Base-by-base conservation (phyloP, 352 stramenopile genomes). In the Pythium dissimile region DNA sequence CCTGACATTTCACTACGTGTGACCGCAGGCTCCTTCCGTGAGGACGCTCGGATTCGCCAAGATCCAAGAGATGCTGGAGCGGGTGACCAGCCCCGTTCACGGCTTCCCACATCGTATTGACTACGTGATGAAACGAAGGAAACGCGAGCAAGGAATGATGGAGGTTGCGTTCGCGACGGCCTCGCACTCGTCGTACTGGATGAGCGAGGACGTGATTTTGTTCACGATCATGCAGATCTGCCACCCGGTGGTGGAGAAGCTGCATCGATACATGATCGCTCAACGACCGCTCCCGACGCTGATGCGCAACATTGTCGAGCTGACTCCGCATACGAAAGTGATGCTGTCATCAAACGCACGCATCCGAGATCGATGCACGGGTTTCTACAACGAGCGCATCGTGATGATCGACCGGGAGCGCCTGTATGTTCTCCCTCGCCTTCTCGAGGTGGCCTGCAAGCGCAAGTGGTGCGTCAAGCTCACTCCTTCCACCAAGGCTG, bases 121-220 rank as follows among this genome's bases (percentile, higher is more conserved):
- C 62, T 94, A 90, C 57, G 75, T 89, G 21, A 66, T 94, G 64
- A 83, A 84, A 34, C 66, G 83, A 49, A 68, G 81, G 20, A 89
- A 87, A 53, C 74, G 80, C 5, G 86, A 92, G 54, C 77, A 92
- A 62, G 80, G 84, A 15, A 88, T 94, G 74, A 93, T 94, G 73
- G 85, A 94, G 68, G 75, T 94, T 32, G 83, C 84, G 3, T 93
- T 86, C 48, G 86, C 86, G 15, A 77, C 80, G 20, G 77, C 76
- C 13, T 93, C 86, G 1, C 86, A 96, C 57, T 94, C 84, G 3
- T 93, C 84, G 0, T 96, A 96, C 66, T 96, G 86, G 86, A 89
- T 89, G 70, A 94, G 83, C 44, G 77, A 94, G 37, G 84, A 94
- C 37, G 80, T 94, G 7, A 80, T 93, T n/a, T 62, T 96, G 13